A percentile compares a stretch with the other conserved stretches of the same genome.
Conservation (phyloP, 2,329 filamentous ascomycete species). For the Sordariomycetes sp. region DNA sequence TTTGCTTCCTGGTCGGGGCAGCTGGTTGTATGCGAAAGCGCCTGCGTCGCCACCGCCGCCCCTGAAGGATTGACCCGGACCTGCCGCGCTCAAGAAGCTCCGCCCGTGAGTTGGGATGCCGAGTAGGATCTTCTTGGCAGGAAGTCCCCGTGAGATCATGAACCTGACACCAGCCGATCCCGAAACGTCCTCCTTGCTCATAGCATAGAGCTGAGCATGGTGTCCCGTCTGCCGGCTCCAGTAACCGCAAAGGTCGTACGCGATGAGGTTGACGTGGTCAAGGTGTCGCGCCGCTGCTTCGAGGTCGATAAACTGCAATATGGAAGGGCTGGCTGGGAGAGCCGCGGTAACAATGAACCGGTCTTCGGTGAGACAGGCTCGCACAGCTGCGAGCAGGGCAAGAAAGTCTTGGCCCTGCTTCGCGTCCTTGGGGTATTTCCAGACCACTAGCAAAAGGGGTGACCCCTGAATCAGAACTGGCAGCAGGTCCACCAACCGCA, state of each 20-base stretch:
- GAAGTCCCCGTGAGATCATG: constrained; percentile 56
- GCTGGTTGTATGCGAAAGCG: constrained; percentile 63
- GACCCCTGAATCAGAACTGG: too few relatives aligned
- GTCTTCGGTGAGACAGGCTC: constrained; percentile 58
- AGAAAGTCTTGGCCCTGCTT: constrained; percentile 64
- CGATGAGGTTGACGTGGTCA: constrained; percentile 70
- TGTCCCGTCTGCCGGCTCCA: constrained; percentile 63
- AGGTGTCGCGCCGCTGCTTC: constrained; percentile 52
- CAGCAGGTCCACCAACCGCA: neutral
- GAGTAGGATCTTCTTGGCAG: constrained; percentile 61
- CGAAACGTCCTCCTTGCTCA: constrained; percentile 51
- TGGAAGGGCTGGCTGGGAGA: constrained; percentile 57
- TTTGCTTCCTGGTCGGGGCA: constrained; percentile 52
- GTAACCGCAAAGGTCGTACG: constrained; percentile 69
- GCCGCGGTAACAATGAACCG: constrained; percentile 63
- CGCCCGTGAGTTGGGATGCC: constrained; percentile 70
- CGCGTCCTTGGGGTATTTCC: constrained; percentile 63
- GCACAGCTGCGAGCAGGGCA: constrained; percentile 55
- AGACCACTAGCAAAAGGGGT: constrained; percentile 53
- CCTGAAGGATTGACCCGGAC: constrained; percentile 53
- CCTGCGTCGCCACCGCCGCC: constrained; percentile 52
- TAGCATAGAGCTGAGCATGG: constrained; percentile 65
- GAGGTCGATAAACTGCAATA: constrained; percentile 62
- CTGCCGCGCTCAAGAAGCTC: constrained; percentile 58
- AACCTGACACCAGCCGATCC: constrained; percentile 59